phyloP scores from a whole-genome alignment of 2,329 filamentous ascomycete species.

The Alternaria sp. region DNA sequence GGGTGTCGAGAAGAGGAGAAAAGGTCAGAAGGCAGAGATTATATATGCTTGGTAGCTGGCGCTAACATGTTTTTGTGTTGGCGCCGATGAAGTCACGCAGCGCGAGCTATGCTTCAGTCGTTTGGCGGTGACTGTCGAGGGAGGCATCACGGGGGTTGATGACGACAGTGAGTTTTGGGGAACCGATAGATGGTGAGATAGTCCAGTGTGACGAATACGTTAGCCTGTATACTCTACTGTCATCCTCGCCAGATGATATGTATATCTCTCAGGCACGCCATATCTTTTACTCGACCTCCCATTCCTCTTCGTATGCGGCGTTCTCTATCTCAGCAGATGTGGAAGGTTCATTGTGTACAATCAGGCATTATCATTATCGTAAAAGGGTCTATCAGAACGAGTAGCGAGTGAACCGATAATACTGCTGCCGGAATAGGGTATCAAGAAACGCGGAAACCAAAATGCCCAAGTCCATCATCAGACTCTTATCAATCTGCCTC shows the following conservation, averaged over 20 bases:
- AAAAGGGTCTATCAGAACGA: not conserved
- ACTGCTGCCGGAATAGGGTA: conserved; percentile 9
- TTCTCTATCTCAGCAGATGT: not conserved
- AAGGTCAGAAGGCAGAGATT: not conserved
- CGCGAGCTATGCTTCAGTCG: not conserved
- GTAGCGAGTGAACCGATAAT: conserved; percentile 12
- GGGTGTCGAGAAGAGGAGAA: not conserved
- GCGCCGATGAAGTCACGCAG: not conserved
- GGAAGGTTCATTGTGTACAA: not conserved
- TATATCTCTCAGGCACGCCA: not conserved
- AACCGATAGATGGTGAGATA: too few relatives aligned
- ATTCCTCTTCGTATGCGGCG: not conserved
- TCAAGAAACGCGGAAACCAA: conserved; percentile 6
- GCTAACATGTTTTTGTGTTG: not conserved
- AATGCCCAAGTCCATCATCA: not conserved
- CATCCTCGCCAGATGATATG: not conserved
- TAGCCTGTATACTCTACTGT: not conserved
- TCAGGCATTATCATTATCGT: conserved; percentile 10
- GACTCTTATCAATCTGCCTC: not conserved
- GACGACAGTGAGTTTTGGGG: not conserved
- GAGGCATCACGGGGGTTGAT: not conserved
- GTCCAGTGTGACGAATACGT: not conserved
- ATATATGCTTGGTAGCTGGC: not conserved
- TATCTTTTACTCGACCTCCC: too few relatives aligned
- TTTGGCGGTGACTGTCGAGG: not conserved